Conservation (phyloP, 495 filamentous ascomycete genomes). For the Xylaria intraflava region DNA sequence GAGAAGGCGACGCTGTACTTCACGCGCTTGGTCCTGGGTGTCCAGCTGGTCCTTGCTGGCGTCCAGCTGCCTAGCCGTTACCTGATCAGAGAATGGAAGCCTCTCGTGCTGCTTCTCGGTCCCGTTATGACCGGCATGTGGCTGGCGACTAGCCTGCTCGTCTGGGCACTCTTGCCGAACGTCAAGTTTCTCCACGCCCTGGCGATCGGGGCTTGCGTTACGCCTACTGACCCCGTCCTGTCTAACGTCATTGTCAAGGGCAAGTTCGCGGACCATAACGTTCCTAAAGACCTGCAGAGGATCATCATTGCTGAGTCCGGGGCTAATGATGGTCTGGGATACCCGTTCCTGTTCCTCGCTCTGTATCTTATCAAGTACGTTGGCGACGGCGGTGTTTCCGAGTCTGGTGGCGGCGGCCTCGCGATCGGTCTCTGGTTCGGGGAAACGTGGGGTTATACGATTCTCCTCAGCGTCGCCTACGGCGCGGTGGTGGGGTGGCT, state of each 20-base stretch:
- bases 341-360: constrained; percentile 81
- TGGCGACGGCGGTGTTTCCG: constrained; percentile 42
- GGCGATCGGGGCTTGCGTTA: constrained; percentile 75
- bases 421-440: constrained; percentile 81
- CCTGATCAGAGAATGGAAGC: constrained; percentile 72
- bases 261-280: constrained; percentile 85
- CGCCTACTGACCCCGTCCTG: constrained; percentile 85
- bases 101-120: constrained; percentile 67
- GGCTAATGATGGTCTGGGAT: constrained; percentile 89
- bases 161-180: constrained; percentile 73
- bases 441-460: constrained; percentile 80
- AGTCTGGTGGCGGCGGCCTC: constrained; percentile 50
- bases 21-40: constrained; percentile 79
- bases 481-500: constrained; percentile 72
- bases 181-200: constrained; percentile 71
- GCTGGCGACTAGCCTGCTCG: constrained; percentile 68
- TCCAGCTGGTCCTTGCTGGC: constrained; percentile 84
- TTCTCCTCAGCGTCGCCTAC: constrained; percentile 72
- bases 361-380: constrained; percentile 77
- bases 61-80: constrained; percentile 89
- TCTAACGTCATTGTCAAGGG: constrained; percentile 91
- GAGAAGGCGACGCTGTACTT: constrained; percentile 63
- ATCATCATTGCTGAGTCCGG: constrained; percentile 89
- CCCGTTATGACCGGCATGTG: constrained; percentile 88
- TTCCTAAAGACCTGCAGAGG: constrained; percentile 72